Conservation (phyloP, 768 basidiomycete species). For the Trametes sanguinea region DNA sequence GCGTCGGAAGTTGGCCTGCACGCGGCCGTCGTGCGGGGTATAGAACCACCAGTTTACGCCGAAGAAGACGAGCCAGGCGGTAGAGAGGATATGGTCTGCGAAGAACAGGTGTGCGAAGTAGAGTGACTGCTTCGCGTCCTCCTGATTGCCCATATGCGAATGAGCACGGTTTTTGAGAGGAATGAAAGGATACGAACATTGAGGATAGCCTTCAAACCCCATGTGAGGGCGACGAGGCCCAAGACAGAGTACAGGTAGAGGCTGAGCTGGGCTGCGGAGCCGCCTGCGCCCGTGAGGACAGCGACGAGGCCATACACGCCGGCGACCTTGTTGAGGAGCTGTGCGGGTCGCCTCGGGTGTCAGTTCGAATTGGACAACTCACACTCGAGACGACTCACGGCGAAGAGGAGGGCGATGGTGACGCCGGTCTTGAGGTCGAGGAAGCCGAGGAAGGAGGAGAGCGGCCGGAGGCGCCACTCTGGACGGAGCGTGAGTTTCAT, state of each 20-base stretch:
- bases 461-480: slow-evolving; percentile 82
- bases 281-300: slow-evolving; percentile 85
- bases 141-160: slow-evolving; percentile 49
- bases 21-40: slow-evolving; percentile 87
- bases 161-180: slow-evolving; percentile 14
- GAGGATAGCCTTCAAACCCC: slow-evolving; percentile 87
- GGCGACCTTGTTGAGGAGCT: slow-evolving; percentile 96
- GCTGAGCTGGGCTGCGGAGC: slow-evolving; percentile 89
- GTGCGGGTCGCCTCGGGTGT: slow-evolving; percentile 22
- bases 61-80: slow-evolving; percentile 92
- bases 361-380: slow-evolving; percentile 7
- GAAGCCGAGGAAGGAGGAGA: slow-evolving; percentile 80
- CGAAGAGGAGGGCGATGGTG: slow-evolving; percentile 84
- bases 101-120: slow-evolving; percentile 92
- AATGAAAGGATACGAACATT: slow-evolving; percentile 54
- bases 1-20: slow-evolving; percentile 84
- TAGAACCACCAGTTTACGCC: slow-evolving; percentile 89
- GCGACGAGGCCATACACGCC: slow-evolving; percentile 96
- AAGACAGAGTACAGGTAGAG: slow-evolving; percentile 92
- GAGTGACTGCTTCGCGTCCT: slow-evolving; percentile 80
- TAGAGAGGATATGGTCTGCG: slow-evolving; percentile 88
- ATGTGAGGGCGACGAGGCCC: slow-evolving; percentile 76
- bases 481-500: slow-evolving; percentile 79
- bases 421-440: slow-evolving; percentile 96
- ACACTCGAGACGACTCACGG: slow-evolving; percentile 52